phyloP scores from a whole-genome alignment of 2,329 filamentous ascomycete genomes.

The Dothiorella sarmentorum region DNA sequence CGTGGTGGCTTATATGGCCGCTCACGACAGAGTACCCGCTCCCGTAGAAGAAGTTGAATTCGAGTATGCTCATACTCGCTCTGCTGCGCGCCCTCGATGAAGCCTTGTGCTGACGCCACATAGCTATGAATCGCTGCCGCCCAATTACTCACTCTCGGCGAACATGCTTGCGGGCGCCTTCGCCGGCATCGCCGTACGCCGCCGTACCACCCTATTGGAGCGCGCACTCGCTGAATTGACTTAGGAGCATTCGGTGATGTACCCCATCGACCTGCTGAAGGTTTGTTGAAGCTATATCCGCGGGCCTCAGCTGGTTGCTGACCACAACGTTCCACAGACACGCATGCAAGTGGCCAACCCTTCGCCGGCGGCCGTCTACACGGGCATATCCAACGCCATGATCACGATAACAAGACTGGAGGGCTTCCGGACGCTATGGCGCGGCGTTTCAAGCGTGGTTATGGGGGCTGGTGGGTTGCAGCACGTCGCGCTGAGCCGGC shows the following conservation, averaged over 20 bases:
- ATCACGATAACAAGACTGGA: constrained; percentile 88
- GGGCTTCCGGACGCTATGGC: constrained; percentile 88
- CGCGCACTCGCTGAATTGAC: constrained; percentile 26
- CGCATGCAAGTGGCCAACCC: constrained; percentile 97
- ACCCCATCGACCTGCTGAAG: constrained; percentile 97
- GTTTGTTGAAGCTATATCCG: constrained; percentile 48
- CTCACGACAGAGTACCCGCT: constrained; percentile 34
- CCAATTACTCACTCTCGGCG: constrained; percentile 87
- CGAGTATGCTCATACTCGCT: constrained; percentile 36
- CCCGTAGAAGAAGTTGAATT: constrained; percentile 39
- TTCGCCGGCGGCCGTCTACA: constrained; percentile 74
- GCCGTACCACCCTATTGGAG: constrained; percentile 16
- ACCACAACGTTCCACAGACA: constrained; percentile 57
- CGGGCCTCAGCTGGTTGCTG: not conserved
- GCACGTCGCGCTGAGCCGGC: not conserved
- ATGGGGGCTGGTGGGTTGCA: constrained; percentile 73
- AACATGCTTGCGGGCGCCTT: constrained; percentile 98
- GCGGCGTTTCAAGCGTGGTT: constrained; percentile 93
- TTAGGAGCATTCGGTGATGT: constrained; percentile 98
- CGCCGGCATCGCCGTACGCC: constrained; percentile 86
- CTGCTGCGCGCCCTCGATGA: not conserved
- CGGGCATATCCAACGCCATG: constrained; percentile 85
- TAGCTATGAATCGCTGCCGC: constrained; percentile 88
- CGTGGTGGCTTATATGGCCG: constrained; percentile 40
- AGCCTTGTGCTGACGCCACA: constrained; percentile 25